Conservation (phyloP, 495 filamentous ascomycete species). For the Collariella sp. region DNA sequence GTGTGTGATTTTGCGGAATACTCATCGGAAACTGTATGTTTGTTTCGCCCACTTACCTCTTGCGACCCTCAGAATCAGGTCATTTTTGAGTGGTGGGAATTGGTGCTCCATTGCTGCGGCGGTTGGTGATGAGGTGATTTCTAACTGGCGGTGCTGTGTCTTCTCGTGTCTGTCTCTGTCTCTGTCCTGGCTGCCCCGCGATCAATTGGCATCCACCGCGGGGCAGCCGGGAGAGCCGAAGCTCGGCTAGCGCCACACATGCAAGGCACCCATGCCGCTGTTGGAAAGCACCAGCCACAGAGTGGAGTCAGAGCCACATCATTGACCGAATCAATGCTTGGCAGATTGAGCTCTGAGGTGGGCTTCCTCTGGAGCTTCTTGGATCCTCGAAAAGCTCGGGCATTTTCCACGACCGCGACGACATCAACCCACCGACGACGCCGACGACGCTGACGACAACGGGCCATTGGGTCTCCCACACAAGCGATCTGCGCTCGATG, state of each 20-base stretch:
- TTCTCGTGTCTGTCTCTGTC: too few relatives aligned
- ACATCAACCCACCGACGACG: not conserved
- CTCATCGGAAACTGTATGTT: too few relatives aligned
- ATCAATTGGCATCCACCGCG: not conserved
- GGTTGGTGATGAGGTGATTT: not conserved
- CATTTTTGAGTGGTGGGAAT: slow-evolving; percentile 81
- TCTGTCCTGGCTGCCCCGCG: slow-evolving; percentile 1
- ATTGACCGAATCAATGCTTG: not conserved
- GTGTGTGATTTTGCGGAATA: not conserved
- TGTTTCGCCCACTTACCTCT: slow-evolving; percentile 50
- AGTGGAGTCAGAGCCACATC: slow-evolving; percentile 1
- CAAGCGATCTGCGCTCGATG: not conserved
- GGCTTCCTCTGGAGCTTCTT: not conserved
- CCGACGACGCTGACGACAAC: not conserved
- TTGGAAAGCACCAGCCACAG: not conserved
- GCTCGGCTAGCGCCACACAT: slow-evolving; percentile 1
- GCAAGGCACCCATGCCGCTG: not conserved
- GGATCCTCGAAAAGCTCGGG: not conserved
- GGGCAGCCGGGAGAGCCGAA: not conserved
- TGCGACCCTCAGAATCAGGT: slow-evolving; percentile 78
- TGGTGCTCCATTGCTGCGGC: slow-evolving; percentile 18
- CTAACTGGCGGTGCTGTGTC: too few relatives aligned
- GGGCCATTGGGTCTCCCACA: not conserved
- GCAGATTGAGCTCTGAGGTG: too few relatives aligned
- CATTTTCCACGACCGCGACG: not conserved